Percentiles rank a stretch among this genome's conserved stretches.
phyloP scores from a whole-genome alignment of 2,329 filamentous ascomycete species.

The Aspergillus sp. region DNA sequence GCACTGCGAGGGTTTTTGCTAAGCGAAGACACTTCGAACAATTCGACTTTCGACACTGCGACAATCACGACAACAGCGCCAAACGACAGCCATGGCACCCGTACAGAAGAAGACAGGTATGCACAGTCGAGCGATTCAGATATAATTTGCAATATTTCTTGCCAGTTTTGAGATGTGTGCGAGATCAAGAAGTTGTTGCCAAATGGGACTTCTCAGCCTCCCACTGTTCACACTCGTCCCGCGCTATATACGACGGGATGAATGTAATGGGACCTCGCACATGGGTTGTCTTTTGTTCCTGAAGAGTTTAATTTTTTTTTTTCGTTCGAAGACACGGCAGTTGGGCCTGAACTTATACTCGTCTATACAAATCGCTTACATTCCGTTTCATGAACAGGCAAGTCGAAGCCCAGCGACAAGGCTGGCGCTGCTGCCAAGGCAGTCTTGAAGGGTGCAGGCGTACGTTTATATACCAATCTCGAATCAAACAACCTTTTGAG shows the following conservation, averaged over 20 bases:
- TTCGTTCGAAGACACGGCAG: background rate
- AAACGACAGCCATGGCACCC: constrained; percentile 50
- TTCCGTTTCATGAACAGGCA: constrained; percentile 29
- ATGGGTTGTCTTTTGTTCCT: background rate
- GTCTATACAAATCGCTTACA: constrained; percentile 14
- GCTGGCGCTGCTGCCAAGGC: constrained; percentile 94
- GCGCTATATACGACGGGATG: background rate
- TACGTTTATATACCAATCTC: constrained; percentile 56
- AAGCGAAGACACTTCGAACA: constrained; percentile 41
- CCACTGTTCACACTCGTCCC: constrained; percentile 2
- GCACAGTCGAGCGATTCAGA: constrained; percentile 19
- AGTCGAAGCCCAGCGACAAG: constrained; percentile 67
- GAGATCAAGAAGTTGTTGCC: constrained; percentile 18
- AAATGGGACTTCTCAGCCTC: background rate
- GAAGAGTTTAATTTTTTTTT: background rate
- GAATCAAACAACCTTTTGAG: background rate
- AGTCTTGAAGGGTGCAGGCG: constrained; percentile 92
- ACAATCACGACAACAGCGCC: constrained; percentile 45
- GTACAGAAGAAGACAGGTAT: constrained; percentile 50
- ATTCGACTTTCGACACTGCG: constrained; percentile 43
- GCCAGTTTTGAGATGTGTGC: constrained; percentile 21
- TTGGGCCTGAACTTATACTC: background rate
- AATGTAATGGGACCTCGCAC: background rate
- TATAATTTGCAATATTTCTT: constrained; percentile 38
- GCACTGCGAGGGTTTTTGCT: constrained; percentile 40